Conservation (phyloP, 768 basidiomycete species). For the Amylocystis lapponica region DNA sequence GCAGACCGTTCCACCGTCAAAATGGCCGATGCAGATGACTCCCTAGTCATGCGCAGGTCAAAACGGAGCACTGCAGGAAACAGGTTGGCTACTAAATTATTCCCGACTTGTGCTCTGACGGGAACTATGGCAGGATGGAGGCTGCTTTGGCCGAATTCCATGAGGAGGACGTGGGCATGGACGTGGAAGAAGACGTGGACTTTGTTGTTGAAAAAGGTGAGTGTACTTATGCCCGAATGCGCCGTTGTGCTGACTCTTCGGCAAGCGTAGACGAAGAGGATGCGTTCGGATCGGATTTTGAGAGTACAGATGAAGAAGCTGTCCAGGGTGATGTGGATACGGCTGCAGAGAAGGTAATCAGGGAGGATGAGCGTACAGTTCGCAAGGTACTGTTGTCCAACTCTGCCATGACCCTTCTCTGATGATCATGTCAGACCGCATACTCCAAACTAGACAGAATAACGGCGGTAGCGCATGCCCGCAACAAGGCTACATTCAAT, state of each 20-base stretch:
- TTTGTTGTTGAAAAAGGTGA: constrained; percentile 63
- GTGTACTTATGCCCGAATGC: background rate
- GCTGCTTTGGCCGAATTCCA: constrained; percentile 70
- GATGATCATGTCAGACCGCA: constrained; percentile 36
- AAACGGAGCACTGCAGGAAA: constrained; percentile 77
- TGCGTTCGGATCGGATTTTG: constrained; percentile 78
- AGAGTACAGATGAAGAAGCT: constrained; percentile 70
- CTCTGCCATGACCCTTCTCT: background rate
- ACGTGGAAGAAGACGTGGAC: constrained; percentile 69
- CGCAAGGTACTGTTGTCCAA: constrained; percentile 35
- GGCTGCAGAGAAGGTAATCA: constrained; percentile 48
- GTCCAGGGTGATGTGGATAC: constrained; percentile 45
- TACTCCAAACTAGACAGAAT: constrained; percentile 55
- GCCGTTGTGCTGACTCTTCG: background rate
- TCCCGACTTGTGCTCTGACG: too few species aligned
- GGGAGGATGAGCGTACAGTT: constrained; percentile 55
- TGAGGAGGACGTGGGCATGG: constrained; percentile 42
- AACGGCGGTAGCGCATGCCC: constrained; percentile 61
- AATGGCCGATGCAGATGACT: constrained; percentile 36
- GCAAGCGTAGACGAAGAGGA: constrained; percentile 66
- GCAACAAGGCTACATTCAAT: constrained; percentile 63
- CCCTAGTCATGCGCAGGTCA: constrained; percentile 48
- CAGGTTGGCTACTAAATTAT: constrained; percentile 44
- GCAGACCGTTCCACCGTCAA: background rate
- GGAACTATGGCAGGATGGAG: constrained; percentile 72